These are phyloP conservation scores for Zostera marina DNA, from an alignment of 116 monocot genomes.

Conservation along the genomic window DNA sequence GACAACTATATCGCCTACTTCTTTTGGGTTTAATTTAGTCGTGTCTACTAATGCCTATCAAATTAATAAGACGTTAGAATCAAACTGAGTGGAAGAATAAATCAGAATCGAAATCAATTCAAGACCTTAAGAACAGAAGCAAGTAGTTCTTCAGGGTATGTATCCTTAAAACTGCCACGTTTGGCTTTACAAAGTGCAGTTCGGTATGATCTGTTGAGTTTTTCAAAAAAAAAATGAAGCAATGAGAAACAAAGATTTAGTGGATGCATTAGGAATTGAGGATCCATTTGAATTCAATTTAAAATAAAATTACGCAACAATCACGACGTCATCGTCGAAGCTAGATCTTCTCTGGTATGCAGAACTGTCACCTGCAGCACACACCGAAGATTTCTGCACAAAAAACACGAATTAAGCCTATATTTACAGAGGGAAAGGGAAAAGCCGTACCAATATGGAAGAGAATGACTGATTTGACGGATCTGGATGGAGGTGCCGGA, in stretches of 20 bases:
- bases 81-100: neutral
- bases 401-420: neutral
- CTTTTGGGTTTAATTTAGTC: conserved; percentile 66
- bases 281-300: no score
- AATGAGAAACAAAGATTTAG: no score
- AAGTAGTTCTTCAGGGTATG: conserved; percentile 44
- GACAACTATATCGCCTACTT: conserved; percentile 97
- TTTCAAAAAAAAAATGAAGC: neutral
- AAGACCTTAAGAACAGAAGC: conserved; percentile 4
- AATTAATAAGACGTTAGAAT: no score
- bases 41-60: conserved; percentile 69
- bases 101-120: neutral
- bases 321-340: conserved; percentile 79
- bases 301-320: conserved; percentile 47
- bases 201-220: conserved; percentile 50
- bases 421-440: conserved; percentile 4
- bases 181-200: conserved; percentile 87
- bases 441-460: conserved; percentile 6
- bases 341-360: conserved; percentile 38
- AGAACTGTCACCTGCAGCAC: conserved; percentile 50
- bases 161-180: conserved; percentile 83
- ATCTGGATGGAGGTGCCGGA: conserved; percentile 30
- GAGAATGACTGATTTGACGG: neutral
- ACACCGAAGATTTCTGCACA: conserved; percentile 27
- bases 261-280: no score